These are phyloP conservation scores for Starmerella floricola DNA, from an alignment of 805 yeast genomes.

Conservation along the genomic window DNA sequence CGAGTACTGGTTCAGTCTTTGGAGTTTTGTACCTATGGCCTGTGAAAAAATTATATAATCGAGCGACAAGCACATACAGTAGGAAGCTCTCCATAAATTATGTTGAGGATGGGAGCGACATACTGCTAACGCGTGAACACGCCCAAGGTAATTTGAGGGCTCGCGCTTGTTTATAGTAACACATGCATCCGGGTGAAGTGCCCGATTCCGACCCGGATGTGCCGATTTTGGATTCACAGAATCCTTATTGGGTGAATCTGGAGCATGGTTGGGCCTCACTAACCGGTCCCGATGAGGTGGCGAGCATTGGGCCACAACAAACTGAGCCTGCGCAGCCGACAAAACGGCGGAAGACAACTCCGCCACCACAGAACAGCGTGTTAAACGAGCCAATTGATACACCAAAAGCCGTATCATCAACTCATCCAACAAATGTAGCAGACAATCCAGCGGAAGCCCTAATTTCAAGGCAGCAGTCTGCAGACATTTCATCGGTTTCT, in stretches of 20 bases:
- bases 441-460: no score
- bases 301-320: no score
- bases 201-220: slow-evolving; percentile 15
- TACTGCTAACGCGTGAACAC: no score
- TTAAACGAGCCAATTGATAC: background rate
- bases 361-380: background rate
- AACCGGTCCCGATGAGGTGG: no score
- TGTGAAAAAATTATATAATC: slow-evolving; percentile 4
- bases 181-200: slow-evolving; percentile 5
- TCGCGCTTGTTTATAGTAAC: background rate
- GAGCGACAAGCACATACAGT: no score
- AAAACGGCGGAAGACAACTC: no score
- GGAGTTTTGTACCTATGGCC: background rate
- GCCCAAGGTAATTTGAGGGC: background rate
- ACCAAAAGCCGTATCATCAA: no score
- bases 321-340: no score
- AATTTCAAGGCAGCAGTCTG: no score
- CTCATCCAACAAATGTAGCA: no score
- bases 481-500: background rate
- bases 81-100: no score
- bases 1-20: background rate
- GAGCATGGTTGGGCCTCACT: background rate
- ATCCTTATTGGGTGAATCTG: slow-evolving; percentile 4
- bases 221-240: slow-evolving; percentile 2
- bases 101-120: no score